phyloP scores from a whole-genome alignment of 768 basidiomycete species.

The Leccinum subtestaceum region DNA sequence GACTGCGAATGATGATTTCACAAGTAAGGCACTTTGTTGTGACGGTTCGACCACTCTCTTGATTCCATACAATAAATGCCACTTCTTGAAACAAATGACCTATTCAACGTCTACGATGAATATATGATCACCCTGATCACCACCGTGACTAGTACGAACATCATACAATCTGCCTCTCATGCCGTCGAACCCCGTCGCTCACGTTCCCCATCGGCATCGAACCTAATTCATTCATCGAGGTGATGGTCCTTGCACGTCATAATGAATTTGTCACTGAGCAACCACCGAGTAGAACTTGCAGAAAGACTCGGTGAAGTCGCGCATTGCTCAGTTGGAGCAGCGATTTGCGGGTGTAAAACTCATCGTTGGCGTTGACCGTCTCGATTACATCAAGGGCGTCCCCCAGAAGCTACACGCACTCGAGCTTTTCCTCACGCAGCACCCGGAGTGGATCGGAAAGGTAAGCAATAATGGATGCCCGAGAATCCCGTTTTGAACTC shows the following conservation, averaged over 20 bases:
- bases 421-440: slow-evolving; percentile 93
- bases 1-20: too few species aligned
- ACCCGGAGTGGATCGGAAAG: slow-evolving; percentile 99
- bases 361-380: slow-evolving; percentile 96
- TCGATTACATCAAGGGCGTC: slow-evolving; percentile 99
- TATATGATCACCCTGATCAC: too few species aligned
- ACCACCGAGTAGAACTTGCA: slow-evolving; percentile 58
- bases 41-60: too few species aligned
- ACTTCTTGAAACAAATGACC: too few species aligned
- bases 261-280: slow-evolving; percentile 2
- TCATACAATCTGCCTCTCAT: too few species aligned
- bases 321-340: slow-evolving; percentile 79
- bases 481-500: background rate
- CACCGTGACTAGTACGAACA: too few species aligned
- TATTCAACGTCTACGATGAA: too few species aligned
- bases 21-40: too few species aligned
- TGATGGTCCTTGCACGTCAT: slow-evolving; percentile 26
- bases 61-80: too few species aligned
- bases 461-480: slow-evolving; percentile 34
- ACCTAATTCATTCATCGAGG: slow-evolving; percentile 85
- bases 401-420: slow-evolving; percentile 97
- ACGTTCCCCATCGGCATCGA: slow-evolving; percentile 99
- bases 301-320: slow-evolving; percentile 74
- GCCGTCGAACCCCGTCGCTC: background rate
- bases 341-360: slow-evolving; percentile 94